Percentiles rank a stretch among this genome's conserved stretches.
Evolutionary conservation across 2,329 filamentous ascomycete species (phyloP).

Genomic region (Colletotrichum magnum): DNA sequence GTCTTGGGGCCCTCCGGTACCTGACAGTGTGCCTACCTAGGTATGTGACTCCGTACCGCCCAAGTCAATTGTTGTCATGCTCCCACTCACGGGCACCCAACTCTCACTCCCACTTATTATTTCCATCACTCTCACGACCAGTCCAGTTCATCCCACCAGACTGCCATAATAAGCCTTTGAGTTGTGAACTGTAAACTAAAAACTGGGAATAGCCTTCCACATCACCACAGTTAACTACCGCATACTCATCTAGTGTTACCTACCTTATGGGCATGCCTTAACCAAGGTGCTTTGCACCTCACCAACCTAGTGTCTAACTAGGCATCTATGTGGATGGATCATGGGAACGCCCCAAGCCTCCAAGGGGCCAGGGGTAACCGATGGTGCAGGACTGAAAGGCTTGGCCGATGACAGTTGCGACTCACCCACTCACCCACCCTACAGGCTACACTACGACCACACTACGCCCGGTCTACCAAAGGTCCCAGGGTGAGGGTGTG

Average conservation of each 20-base stretch:
- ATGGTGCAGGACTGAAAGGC: slow-evolving; percentile 28
- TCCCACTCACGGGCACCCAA: slow-evolving; percentile 1
- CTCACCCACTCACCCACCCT: not conserved
- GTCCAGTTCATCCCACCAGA: too few species aligned
- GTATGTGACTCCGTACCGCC: too few species aligned
- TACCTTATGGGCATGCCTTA: too few species aligned
- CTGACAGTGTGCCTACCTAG: too few species aligned
- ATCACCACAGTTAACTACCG: too few species aligned
- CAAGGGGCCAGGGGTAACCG: slow-evolving; percentile 28
- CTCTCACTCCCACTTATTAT: not conserved
- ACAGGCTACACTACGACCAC: not conserved
- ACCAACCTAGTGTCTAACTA: not conserved
- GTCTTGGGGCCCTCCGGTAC: not conserved
- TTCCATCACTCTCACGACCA: not conserved
- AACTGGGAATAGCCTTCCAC: too few species aligned
- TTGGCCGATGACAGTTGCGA: slow-evolving; percentile 33
- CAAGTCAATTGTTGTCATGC: slow-evolving; percentile 15
- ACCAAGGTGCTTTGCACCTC: too few species aligned
- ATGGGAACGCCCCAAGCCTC: slow-evolving; percentile 5
- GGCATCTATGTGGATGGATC: too few species aligned
- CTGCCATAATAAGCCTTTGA: too few species aligned
- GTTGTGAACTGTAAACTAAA: too few species aligned
- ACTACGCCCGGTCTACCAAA: not conserved
- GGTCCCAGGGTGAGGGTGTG: too few species aligned
- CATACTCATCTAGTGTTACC: too few species aligned